Evolutionary conservation across 306 rosid genomes (phyloP).

Genomic region (Comarum palustre): DNA sequence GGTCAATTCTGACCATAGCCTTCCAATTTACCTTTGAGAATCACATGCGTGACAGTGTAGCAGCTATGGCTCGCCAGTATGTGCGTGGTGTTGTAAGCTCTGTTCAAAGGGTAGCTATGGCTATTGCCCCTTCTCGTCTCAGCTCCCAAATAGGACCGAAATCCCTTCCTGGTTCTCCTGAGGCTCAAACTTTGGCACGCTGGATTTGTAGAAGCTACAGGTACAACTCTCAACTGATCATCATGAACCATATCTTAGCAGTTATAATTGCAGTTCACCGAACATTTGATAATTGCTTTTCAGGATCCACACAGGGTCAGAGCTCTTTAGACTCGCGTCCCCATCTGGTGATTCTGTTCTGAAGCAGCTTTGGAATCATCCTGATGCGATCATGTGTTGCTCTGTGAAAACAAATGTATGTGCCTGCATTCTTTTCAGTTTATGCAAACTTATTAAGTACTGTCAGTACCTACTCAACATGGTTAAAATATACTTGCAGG

Average conservation of each 20-base stretch:
- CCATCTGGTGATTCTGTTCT: constrained; percentile 65
- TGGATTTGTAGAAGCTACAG: constrained; percentile 86
- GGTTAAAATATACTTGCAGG: constrained; percentile 40
- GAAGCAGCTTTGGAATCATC: constrained; percentile 92
- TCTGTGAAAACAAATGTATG: constrained; percentile 74
- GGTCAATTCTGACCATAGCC: constrained; percentile 92
- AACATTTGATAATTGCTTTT: constrained; percentile 6
- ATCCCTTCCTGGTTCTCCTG: constrained; percentile 80
- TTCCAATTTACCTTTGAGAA: constrained; percentile 91
- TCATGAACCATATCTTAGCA: neutral
- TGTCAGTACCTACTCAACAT: neutral
- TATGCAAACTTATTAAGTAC: neutral
- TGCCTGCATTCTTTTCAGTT: neutral
- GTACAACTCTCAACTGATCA: constrained; percentile 30
- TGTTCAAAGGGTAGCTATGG: constrained; percentile 98
- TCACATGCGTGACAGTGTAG: constrained; percentile 78
- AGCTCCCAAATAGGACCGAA: constrained; percentile 65
- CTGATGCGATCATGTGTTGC: constrained; percentile 92
- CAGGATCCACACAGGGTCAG: constrained; percentile 77
- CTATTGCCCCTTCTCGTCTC: constrained; percentile 77
- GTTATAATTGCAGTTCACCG: neutral
- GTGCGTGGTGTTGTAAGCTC: constrained; percentile 91
- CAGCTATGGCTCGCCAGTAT: constrained; percentile 98
- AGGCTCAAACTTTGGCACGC: constrained; percentile 80
- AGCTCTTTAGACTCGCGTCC: constrained; percentile 53